phyloP scores from a whole-genome alignment of 495 filamentous ascomycete genomes.

The Staphylotrichum tortipilum region DNA sequence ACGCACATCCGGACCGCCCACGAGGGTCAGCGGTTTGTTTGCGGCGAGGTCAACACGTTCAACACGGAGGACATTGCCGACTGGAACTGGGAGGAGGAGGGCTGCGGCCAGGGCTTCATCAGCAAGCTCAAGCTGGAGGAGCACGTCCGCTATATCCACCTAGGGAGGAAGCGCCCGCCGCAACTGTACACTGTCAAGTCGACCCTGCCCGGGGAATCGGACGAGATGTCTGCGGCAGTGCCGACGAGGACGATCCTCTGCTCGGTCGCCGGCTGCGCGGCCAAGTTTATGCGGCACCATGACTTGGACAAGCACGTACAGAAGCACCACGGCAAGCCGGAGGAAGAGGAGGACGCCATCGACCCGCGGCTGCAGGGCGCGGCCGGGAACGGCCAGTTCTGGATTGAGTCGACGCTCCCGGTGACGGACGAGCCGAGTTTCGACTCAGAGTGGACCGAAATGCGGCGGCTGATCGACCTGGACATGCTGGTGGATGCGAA shows the following conservation, averaged over 20 bases:
- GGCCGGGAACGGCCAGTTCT: slow-evolving; percentile 2
- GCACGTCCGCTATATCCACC: slow-evolving; percentile 68
- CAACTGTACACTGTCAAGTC: slow-evolving; percentile 26
- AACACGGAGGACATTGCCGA: slow-evolving; percentile 47
- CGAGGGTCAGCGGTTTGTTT: slow-evolving; percentile 60
- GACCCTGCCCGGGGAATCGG: slow-evolving; percentile 5
- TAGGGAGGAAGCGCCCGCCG: slow-evolving; percentile 46
- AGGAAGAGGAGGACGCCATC: slow-evolving; percentile 6
- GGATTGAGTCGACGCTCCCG: slow-evolving; percentile 2
- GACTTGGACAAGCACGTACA: slow-evolving; percentile 61
- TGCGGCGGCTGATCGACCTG: slow-evolving; percentile 28
- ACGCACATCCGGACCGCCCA: slow-evolving; percentile 72
- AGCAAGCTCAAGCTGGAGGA: slow-evolving; percentile 70
- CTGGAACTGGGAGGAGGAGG: slow-evolving; percentile 54
- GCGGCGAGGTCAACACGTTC: slow-evolving; percentile 55
- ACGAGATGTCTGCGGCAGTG: slow-evolving; percentile 26
- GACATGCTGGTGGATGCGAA: slow-evolving; percentile 13
- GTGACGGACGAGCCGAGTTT: slow-evolving; percentile 15
- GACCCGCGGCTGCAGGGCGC: slow-evolving; percentile 12
- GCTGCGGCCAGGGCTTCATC: slow-evolving; percentile 60
- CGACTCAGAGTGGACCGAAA: slow-evolving; percentile 29
- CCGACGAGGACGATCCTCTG: slow-evolving; percentile 10
- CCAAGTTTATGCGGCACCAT: slow-evolving; percentile 57
- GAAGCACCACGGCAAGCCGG: slow-evolving; percentile 7
- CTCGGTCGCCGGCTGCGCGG: slow-evolving; percentile 10